These are phyloP conservation scores for Penicillium herquei DNA, from an alignment of 495 filamentous ascomycete genomes.

Conservation along the genomic window DNA sequence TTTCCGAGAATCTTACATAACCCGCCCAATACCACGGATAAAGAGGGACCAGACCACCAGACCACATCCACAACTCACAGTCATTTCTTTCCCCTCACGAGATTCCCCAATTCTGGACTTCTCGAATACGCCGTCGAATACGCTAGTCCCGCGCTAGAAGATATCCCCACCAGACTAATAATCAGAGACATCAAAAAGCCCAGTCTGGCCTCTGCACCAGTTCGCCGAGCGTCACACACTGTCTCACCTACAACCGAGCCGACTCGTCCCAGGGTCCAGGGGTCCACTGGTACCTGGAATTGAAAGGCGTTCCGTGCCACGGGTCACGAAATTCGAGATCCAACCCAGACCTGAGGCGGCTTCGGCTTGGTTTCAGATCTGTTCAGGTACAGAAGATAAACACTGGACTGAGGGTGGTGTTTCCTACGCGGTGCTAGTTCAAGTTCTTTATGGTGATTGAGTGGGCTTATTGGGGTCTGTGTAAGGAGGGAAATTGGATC, in stretches of 20 bases:
- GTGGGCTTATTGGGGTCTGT: not conserved
- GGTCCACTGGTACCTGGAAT: slow-evolving; percentile 13
- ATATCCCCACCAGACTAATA: not conserved
- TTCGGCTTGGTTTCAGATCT: slow-evolving; percentile 11
- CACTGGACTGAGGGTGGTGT: not conserved
- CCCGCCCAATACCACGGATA: too few relatives aligned
- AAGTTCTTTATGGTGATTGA: not conserved
- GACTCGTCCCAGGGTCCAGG: slow-evolving; percentile 2
- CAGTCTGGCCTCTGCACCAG: not conserved
- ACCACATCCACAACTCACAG: not conserved
- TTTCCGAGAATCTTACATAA: not conserved
- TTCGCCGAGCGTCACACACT: not conserved
- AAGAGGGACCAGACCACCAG: too few relatives aligned
- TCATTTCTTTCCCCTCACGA: not conserved
- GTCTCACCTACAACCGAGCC: slow-evolving; percentile 2
- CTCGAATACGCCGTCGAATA: not conserved
- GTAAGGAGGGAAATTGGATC: not conserved
- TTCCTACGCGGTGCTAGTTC: not conserved
- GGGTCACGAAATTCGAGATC: slow-evolving; percentile 4
- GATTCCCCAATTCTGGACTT: too few relatives aligned
- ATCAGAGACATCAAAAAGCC: not conserved
- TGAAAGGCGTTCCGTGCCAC: slow-evolving; percentile 1
- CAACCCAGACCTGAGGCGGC: slow-evolving; percentile 4
- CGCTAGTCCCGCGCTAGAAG: not conserved
- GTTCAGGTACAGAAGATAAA: slow-evolving; percentile 5